Evolutionary conservation across 108 stramenopile species (phyloP).

Genomic region (Fragilariopsis cylindrus): DNA sequence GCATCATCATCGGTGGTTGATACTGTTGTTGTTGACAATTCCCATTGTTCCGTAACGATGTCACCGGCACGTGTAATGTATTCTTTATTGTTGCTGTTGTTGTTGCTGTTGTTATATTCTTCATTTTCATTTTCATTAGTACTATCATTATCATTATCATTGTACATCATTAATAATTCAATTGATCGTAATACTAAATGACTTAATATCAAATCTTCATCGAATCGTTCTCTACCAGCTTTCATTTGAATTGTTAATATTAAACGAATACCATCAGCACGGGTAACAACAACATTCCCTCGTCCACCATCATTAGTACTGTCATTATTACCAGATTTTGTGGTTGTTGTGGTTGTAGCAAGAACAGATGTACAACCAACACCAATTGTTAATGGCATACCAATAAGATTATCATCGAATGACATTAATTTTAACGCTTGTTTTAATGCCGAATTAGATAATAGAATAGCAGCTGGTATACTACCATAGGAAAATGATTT

Average conservation of each 20-base stretch:
- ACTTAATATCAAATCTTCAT: constrained; percentile 44
- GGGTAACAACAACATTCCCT: constrained; percentile 54
- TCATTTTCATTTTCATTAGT: too few relatives aligned
- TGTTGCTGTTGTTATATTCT: neutral
- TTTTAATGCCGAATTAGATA: constrained; percentile 59
- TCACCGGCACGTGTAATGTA: constrained; percentile 11
- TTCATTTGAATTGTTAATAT: neutral
- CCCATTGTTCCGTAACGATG: constrained; percentile 10
- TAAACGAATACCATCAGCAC: constrained; percentile 42
- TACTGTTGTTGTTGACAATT: neutral
- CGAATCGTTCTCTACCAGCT: constrained; percentile 17
- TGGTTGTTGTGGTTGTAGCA: constrained; percentile 3
- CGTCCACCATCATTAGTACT: constrained; percentile 31
- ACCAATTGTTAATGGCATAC: constrained; percentile 43
- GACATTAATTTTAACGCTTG: constrained; percentile 49
- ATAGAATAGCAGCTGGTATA: constrained; percentile 47
- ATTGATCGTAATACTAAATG: constrained; percentile 31
- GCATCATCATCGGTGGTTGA: neutral
- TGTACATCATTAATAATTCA: neutral
- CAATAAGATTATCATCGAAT: constrained; percentile 24
- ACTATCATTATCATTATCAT: neutral
- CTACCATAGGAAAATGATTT: constrained; percentile 18
- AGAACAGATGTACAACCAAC: constrained; percentile 65
- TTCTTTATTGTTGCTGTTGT: neutral
- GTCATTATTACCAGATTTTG: neutral